Conservation (phyloP, 345 rosid species). For the Camelina laxa region DNA sequence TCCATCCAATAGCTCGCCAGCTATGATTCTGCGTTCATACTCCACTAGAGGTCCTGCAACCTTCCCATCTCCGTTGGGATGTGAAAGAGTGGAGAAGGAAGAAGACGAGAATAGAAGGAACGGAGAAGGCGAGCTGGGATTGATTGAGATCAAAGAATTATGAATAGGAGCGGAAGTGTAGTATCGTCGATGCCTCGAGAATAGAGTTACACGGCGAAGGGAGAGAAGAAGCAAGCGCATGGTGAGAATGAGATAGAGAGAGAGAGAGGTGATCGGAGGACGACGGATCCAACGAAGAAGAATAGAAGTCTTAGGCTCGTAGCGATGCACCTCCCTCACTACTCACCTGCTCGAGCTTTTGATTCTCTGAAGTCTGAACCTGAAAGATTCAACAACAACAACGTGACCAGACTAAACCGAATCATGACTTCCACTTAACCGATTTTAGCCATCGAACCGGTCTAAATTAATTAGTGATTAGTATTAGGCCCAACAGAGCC, state of each 20-base stretch:
- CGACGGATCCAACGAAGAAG: background rate
- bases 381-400: background rate
- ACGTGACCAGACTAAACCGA: conserved; percentile 9
- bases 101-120: background rate
- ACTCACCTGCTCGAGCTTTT: conserved; percentile 7
- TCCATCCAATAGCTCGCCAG: conserved; percentile 80
- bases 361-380: background rate
- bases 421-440: conserved; percentile 3
- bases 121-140: conserved; percentile 5
- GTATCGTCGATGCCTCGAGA: conserved; percentile 29
- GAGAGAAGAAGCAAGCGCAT: conserved; percentile 36
- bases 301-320: conserved; percentile 11
- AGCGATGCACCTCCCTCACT: conserved; percentile 12
- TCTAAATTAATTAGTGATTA: background rate
- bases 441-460: background rate
- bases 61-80: conserved; percentile 46
- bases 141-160: conserved; percentile 23
- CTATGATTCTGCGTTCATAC: conserved; percentile 76
- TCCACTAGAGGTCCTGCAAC: conserved; percentile 82
- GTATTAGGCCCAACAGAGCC: conserved; percentile 36
- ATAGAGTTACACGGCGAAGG: conserved; percentile 25
- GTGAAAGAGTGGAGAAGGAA: conserved; percentile 9
- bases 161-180: conserved; percentile 20
- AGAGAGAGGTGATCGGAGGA: background rate
- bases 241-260: conserved; percentile 3